These are phyloP conservation scores for Macrocybe gigantea DNA, from an alignment of 768 basidiomycete genomes.

Conservation along the genomic window DNA sequence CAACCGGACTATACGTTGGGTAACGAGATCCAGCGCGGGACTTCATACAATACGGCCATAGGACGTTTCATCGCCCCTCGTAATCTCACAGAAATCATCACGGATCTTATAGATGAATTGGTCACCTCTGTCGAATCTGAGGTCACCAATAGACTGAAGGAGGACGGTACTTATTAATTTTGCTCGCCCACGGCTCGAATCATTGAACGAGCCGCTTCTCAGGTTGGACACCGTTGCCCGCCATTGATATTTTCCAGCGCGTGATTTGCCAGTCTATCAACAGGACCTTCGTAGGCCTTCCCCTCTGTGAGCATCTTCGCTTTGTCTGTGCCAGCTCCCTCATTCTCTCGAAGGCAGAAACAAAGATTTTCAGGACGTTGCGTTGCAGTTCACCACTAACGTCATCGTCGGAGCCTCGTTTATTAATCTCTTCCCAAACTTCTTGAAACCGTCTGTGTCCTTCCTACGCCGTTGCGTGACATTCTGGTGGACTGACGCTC, in stretches of 20 bases:
- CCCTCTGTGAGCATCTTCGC: slow-evolving; percentile 14
- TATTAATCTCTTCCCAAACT: slow-evolving; percentile 17
- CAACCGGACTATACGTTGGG: too few species aligned
- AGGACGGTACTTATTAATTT: too few species aligned
- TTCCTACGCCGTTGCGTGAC: neutral
- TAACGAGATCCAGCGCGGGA: too few species aligned
- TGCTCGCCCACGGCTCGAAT: too few species aligned
- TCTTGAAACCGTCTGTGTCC: neutral
- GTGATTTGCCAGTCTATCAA: slow-evolving; percentile 17
- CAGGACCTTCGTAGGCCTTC: slow-evolving; percentile 20
- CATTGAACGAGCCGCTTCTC: too few species aligned
- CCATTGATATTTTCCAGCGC: slow-evolving; percentile 10
- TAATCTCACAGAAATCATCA: too few species aligned
- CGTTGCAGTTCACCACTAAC: slow-evolving; percentile 11
- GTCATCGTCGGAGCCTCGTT: slow-evolving; percentile 12
- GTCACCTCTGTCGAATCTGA: too few species aligned
- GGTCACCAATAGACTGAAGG: too few species aligned
- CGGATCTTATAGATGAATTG: too few species aligned
- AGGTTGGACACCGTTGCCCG: slow-evolving; percentile 4
- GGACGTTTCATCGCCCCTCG: too few species aligned
- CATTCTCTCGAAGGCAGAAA: slow-evolving; percentile 13
- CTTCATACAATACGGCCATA: too few species aligned
- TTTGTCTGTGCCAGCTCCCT: neutral
- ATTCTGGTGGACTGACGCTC: too few species aligned
- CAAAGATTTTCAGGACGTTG: slow-evolving; percentile 12